Conservation (phyloP, 129 eudicot species). For the Chrysanthemum makinoi region DNA sequence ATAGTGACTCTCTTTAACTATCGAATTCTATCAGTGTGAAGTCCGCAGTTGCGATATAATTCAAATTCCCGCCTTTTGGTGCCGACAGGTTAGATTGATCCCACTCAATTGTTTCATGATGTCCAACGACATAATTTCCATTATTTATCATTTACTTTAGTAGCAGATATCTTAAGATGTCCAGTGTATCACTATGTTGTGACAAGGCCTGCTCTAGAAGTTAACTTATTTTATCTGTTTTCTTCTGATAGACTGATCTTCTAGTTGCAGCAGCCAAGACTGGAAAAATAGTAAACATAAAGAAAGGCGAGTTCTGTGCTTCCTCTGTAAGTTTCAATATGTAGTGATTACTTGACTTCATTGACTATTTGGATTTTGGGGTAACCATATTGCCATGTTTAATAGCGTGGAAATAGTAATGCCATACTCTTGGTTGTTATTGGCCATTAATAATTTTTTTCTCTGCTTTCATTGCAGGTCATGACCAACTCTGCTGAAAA, state of each 20-base stretch:
- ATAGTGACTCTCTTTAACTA: constrained; percentile 6
- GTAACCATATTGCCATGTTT: constrained; percentile 3
- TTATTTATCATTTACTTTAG: constrained; percentile 4
- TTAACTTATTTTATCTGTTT: not conserved
- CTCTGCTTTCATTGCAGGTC: constrained; percentile 47
- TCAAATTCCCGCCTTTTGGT: constrained; percentile 92
- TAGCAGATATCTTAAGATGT: not conserved
- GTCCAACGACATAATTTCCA: not conserved
- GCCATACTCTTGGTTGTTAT: too few relatives aligned
- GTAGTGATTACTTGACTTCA: not conserved
- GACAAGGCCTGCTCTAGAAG: too few relatives aligned
- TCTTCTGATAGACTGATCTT: constrained; percentile 58
- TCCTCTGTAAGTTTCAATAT: constrained; percentile 56
- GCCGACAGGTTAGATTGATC: constrained; percentile 68
- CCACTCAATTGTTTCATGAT: not conserved
- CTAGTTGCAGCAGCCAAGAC: constrained; percentile 96
- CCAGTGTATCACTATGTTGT: not conserved
- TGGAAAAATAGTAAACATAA: constrained; percentile 77
- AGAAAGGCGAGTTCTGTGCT: constrained; percentile 98
- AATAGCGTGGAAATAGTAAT: too few relatives aligned
- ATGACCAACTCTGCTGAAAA: constrained; percentile 95
- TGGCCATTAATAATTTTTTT: constrained; percentile 27
- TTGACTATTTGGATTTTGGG: not conserved
- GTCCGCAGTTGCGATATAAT: constrained; percentile 97
- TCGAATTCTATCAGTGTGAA: constrained; percentile 61